These are phyloP conservation scores for Cercospora zeae-maydis DNA, from an alignment of 2,329 filamentous ascomycete genomes.

Conservation along the genomic window DNA sequence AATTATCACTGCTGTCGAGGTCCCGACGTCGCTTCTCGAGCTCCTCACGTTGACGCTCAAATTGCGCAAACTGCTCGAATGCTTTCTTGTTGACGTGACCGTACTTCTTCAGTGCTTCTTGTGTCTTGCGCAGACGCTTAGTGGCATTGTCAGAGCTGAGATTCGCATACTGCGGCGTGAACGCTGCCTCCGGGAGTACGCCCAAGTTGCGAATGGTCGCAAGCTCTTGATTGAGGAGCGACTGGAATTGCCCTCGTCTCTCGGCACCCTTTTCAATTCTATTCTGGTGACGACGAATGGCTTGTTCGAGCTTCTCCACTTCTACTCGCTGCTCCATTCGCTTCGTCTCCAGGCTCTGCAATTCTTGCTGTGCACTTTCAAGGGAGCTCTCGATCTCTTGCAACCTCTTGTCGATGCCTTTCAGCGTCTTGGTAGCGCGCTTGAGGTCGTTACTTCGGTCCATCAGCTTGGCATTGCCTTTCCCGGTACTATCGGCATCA, in stretches of 20 bases:
- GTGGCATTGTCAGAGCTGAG: constrained; percentile 67
- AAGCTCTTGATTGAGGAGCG: constrained; percentile 74
- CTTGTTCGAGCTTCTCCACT: constrained; percentile 70
- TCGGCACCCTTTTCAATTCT: constrained; percentile 88
- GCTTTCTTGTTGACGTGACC: constrained; percentile 99
- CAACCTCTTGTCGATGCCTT: constrained; percentile 65
- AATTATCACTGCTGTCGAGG: constrained; percentile 77
- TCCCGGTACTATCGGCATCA: constrained; percentile 50
- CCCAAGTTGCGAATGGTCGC: constrained; percentile 90
- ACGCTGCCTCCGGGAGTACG: constrained; percentile 88
- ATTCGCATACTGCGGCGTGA: constrained; percentile 76
- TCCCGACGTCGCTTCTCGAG: constrained; percentile 81
- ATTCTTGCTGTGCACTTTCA: constrained; percentile 54
- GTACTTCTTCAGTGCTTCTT: constrained; percentile 91
- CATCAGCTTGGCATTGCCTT: constrained; percentile 61
- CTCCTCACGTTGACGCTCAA: constrained; percentile 85
- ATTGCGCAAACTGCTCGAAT: constrained; percentile 97
- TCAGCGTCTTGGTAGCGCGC: constrained; percentile 67
- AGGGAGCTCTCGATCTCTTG: constrained; percentile 71
- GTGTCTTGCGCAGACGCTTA: constrained; percentile 79
- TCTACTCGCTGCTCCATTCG: constrained; percentile 64
- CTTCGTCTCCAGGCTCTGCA: constrained; percentile 57
- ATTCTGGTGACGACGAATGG: constrained; percentile 83
- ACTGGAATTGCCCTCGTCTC: constrained; percentile 74
- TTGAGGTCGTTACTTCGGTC: constrained; percentile 79